Evolutionary conservation across 495 filamentous ascomycete genomes (phyloP), one percentile per base, ranked within the genome.

Genomic region (Thermochaetoides thermophila): DNA sequence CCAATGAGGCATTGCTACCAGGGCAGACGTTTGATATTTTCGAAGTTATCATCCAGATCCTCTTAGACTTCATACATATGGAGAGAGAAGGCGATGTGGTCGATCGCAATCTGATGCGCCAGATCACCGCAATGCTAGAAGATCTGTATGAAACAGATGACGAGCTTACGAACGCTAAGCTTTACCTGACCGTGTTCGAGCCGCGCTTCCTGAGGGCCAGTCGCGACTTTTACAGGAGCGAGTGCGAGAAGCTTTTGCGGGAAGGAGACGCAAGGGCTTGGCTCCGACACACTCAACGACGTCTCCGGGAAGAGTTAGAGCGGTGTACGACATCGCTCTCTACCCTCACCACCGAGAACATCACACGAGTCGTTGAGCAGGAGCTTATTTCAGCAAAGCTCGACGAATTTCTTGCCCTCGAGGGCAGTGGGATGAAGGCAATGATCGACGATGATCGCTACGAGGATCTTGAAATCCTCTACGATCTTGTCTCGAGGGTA

Each of bases 381-480:
- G 74, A 89, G 55, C 56, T 99, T 19, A 82, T 96, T 29, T 60
- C 56, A 18, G 69, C 67, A 7, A 78, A 84, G 34, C 71, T 95
- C 9, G 59, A 69, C 3, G 86, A 92, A 10, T 78, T 99, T 31
- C 72, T 96, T 35, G 68, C 73, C 15, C 70, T 93, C 48, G 81
- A 93, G 44, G 73, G 73, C 1, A 92, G 75, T 32, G 89, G 89
- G 13, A 71, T 95, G 30, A 71, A 70, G 32, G 68, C 66, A 45
- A 99, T 99, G 89, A 75, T 96, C 24, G 84, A 95, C 46, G 81
- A 94, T 40, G 79, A 95, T 45, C 71, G 76, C 28, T 31, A 78
- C 11, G 73, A 81, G 5, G 85, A 84, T 38, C 59, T 99, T 7
- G 56, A 60, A 10, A 76, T 82, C 31, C 62, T 95, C 5, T 95